Conservation (phyloP, 192 early-diverging fungal species). For the Entophlyctis helioformis region DNA sequence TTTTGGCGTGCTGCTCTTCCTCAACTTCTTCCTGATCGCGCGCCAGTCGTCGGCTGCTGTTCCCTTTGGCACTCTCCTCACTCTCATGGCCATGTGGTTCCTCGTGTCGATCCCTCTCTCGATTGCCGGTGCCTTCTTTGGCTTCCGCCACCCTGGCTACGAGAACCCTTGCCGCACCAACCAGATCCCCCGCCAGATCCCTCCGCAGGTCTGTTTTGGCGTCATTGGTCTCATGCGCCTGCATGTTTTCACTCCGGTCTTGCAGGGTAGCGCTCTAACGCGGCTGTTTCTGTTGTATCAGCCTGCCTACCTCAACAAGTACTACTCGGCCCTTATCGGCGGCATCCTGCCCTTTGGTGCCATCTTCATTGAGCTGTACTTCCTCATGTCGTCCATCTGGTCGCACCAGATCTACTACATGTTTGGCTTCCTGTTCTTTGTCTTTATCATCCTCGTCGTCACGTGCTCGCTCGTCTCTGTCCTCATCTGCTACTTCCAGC, state of each 20-base stretch:
- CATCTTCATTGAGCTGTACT: slow-evolving; percentile 49
- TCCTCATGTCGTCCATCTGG: slow-evolving; percentile 47
- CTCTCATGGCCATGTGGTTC: slow-evolving; percentile 71
- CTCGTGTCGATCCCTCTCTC: slow-evolving; percentile 66
- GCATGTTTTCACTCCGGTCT: not conserved
- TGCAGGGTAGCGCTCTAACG: not conserved
- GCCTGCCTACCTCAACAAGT: slow-evolving; percentile 51
- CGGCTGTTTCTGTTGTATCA: slow-evolving; percentile 9
- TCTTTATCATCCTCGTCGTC: slow-evolving; percentile 38
- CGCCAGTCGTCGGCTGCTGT: slow-evolving; percentile 77
- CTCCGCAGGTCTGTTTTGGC: slow-evolving; percentile 41
- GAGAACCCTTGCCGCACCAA: slow-evolving; percentile 85
- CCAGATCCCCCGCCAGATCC: slow-evolving; percentile 85
- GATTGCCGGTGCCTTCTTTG: slow-evolving; percentile 77
- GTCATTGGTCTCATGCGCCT: no score
- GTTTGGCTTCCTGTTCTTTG: slow-evolving; percentile 43
- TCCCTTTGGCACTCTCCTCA: slow-evolving; percentile 76
- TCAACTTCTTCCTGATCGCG: slow-evolving; percentile 81
- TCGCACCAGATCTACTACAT: slow-evolving; percentile 40
- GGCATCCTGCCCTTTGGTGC: slow-evolving; percentile 58
- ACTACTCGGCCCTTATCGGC: slow-evolving; percentile 48
- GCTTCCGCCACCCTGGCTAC: slow-evolving; percentile 53
- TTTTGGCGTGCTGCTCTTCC: slow-evolving; percentile 46
- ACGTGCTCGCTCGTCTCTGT: slow-evolving; percentile 38
- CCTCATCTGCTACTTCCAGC: slow-evolving; percentile 44